phyloP scores from a whole-genome alignment of 495 filamentous ascomycete species.

The Parmelia sp. region DNA sequence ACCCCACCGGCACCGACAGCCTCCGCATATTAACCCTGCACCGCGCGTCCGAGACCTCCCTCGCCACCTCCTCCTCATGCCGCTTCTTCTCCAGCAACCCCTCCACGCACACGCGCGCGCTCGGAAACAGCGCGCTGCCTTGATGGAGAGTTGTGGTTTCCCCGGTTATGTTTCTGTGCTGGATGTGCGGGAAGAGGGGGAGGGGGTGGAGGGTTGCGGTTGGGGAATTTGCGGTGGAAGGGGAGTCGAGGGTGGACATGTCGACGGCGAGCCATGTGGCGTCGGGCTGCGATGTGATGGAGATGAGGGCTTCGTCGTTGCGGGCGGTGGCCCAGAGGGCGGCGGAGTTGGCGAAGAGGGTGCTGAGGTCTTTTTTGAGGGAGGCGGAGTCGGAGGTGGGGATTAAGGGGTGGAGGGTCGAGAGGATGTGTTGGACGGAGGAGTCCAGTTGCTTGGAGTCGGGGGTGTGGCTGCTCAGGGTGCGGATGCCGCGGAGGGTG shows the following conservation, averaged over 20 bases:
- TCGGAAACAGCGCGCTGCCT: slow-evolving; percentile 21
- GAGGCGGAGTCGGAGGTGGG: slow-evolving; percentile 10
- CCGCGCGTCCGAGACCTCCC: slow-evolving; percentile 11
- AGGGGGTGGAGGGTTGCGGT: slow-evolving; percentile 7
- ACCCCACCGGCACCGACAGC: slow-evolving; percentile 15
- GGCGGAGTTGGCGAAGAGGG: slow-evolving; percentile 13
- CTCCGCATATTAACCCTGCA: slow-evolving; percentile 17
- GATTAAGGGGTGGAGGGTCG: slow-evolving; percentile 12
- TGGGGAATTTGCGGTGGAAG: too few species aligned
- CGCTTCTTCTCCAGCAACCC: slow-evolving; percentile 16
- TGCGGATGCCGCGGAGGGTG: slow-evolving; percentile 19
- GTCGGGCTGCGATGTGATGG: slow-evolving; percentile 12
- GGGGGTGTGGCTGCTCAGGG: background rate
- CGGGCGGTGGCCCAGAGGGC: slow-evolving; percentile 14
- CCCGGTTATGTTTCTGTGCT: background rate
- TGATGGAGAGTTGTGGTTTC: slow-evolving; percentile 11
- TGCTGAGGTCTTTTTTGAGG: slow-evolving; percentile 12
- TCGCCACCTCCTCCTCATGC: slow-evolving; percentile 20
- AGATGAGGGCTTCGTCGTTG: slow-evolving; percentile 19
- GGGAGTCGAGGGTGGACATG: background rate
- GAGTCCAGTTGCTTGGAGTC: slow-evolving; percentile 10
- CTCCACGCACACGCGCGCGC: slow-evolving; percentile 17
- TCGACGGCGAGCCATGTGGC: slow-evolving; percentile 19
- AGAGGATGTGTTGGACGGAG: slow-evolving; percentile 13
- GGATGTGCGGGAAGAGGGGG: slow-evolving; percentile 16